phyloP scores from a whole-genome alignment of 2,329 filamentous ascomycete genomes.

The Neonectria coccinea region DNA sequence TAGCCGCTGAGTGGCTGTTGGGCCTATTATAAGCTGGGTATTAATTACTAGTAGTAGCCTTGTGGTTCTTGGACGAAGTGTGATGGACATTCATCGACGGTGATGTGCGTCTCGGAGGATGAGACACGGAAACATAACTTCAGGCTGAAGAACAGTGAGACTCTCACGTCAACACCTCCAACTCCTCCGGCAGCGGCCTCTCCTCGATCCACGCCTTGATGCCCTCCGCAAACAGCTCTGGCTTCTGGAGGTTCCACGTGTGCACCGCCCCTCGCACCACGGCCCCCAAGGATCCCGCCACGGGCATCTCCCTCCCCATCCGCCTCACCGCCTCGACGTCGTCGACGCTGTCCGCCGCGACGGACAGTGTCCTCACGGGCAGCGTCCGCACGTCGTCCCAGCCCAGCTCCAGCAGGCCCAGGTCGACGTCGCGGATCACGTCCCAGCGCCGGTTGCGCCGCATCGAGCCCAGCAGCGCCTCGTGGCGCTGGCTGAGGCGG shows the following conservation, averaged over 20 bases:
- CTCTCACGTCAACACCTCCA: conserved; percentile 37
- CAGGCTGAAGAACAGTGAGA: neutral
- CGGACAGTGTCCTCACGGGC: conserved; percentile 44
- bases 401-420: conserved; percentile 39
- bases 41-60: neutral
- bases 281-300: conserved; percentile 45
- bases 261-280: conserved; percentile 53
- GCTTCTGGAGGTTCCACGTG: conserved; percentile 56
- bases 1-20: neutral
- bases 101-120: neutral
- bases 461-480: conserved; percentile 50
- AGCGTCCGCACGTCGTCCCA: conserved; percentile 44
- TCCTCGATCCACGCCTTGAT: conserved; percentile 52
- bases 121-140: neutral
- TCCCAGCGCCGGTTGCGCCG: conserved; percentile 47
- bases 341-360: conserved; percentile 51
- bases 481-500: too few relatives aligned
- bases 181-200: conserved; percentile 42
- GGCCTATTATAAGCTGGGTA: neutral
- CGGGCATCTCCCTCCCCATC: conserved; percentile 43
- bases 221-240: conserved; percentile 52
- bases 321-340: conserved; percentile 47
- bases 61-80: neutral
- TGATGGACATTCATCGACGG: neutral
- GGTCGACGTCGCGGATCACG: conserved; percentile 41